These are phyloP conservation scores for Daldinia sp. DNA, from an alignment of 2,329 filamentous ascomycete genomes.

Conservation along the genomic window DNA sequence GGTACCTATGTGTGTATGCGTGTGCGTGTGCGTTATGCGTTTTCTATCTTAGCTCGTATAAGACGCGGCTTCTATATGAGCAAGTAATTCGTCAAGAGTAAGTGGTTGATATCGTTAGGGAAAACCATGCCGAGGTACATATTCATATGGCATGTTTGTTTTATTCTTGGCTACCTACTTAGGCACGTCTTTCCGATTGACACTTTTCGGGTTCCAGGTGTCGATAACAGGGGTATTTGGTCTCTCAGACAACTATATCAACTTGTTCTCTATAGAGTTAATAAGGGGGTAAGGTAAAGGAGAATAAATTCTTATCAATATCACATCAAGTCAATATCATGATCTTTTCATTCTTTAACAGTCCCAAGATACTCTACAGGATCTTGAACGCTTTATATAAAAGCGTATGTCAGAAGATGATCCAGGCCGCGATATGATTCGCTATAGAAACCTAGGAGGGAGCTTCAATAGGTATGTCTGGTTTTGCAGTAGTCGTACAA, in stretches of 20 bases:
- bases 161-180: background rate
- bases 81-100: no score
- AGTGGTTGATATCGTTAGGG: no score
- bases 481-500: background rate
- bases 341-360: background rate
- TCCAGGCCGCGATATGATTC: background rate
- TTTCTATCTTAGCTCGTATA: no score
- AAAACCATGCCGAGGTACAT: no score
- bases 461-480: background rate
- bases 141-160: no score
- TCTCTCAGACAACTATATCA: background rate
- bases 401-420: background rate
- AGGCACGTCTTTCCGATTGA: no score
- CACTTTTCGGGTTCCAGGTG: background rate
- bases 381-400: background rate
- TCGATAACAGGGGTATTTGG: background rate
- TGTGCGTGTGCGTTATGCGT: no score
- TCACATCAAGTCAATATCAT: background rate
- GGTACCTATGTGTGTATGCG: no score
- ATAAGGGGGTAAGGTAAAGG: background rate
- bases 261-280: background rate
- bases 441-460: background rate
- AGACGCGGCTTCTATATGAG: no score
- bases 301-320: background rate
- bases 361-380: background rate